These are phyloP conservation scores for Exophiala lecanii-corni DNA, from an alignment of 2,329 filamentous ascomycete species.

Conservation along the genomic window DNA sequence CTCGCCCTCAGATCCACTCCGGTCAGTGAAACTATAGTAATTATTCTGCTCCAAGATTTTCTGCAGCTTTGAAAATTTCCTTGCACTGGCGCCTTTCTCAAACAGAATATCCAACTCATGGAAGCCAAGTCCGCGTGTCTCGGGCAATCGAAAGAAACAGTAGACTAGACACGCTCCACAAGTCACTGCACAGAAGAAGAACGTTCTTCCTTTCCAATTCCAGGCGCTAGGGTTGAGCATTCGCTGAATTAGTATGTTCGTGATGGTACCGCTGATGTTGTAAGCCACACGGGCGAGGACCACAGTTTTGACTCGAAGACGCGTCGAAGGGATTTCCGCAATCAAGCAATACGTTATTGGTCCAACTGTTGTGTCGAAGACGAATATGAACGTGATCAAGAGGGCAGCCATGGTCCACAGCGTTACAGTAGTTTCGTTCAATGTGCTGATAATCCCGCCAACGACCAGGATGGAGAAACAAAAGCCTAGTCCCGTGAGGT, in stretches of 20 bases:
- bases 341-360: conserved; percentile 89
- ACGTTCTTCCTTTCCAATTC: conserved; percentile 33
- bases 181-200: conserved; percentile 78
- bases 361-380: conserved; percentile 82
- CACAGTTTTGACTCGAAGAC: conserved; percentile 85
- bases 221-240: conserved; percentile 29
- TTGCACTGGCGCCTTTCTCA: conserved; percentile 63
- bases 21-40: too few species aligned
- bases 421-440: conserved; percentile 49
- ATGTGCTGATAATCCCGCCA: conserved; percentile 64
- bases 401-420: conserved; percentile 77
- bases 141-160: conserved; percentile 73
- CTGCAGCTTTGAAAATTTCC: too few species aligned
- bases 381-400: conserved; percentile 76
- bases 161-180: conserved; percentile 77
- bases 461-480: conserved; percentile 73
- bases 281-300: conserved; percentile 76
- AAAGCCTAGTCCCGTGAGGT: conserved; percentile 62
- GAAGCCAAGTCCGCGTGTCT: conserved; percentile 73
- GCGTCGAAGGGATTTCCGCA: conserved; percentile 73
- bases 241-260: conserved; percentile 32
- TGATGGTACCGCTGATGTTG: conserved; percentile 54
- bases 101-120: conserved; percentile 83
- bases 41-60: too few species aligned
- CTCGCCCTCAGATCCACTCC: too few species aligned